These are phyloP conservation scores for Brettanomyces nanus DNA, from an alignment of 805 yeast species.

Conservation along the genomic window DNA sequence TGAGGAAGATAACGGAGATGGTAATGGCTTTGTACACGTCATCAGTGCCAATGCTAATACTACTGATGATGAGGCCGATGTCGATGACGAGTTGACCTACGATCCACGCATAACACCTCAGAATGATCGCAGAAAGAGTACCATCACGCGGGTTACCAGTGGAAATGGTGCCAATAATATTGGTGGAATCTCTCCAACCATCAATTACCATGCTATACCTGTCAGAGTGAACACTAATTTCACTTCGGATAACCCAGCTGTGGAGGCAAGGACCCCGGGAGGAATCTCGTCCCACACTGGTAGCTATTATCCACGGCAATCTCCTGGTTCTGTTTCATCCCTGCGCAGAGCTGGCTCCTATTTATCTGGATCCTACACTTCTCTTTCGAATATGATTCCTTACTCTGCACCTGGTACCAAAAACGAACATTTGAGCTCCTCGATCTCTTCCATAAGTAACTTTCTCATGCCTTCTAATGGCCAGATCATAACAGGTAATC, in stretches of 20 bases:
- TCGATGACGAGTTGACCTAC: slow-evolving; percentile 7
- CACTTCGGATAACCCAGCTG: not conserved
- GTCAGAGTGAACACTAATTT: not conserved
- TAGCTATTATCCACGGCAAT: not conserved
- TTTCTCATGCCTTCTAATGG: slow-evolving; percentile 46
- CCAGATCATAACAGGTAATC: slow-evolving; percentile 51
- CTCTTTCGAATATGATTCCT: slow-evolving; percentile 55
- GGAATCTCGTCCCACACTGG: not conserved
- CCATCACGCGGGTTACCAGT: not conserved
- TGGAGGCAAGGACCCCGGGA: not conserved
- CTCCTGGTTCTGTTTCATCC: slow-evolving; percentile 5
- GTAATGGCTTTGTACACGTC: too few relatives aligned
- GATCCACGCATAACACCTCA: slow-evolving; percentile 5
- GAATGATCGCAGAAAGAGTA: slow-evolving; percentile 1
- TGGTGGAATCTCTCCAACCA: not conserved
- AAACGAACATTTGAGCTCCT: slow-evolving; percentile 14
- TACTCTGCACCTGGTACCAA: slow-evolving; percentile 66
- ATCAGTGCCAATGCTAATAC: too few relatives aligned
- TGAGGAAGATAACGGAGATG: too few relatives aligned
- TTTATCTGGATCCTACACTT: slow-evolving; percentile 26
- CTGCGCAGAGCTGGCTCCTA: not conserved
- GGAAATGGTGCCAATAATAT: not conserved
- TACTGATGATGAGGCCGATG: slow-evolving; percentile 1
- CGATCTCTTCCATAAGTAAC: slow-evolving; percentile 4
- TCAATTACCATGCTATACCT: not conserved